A percentile compares a stretch with the other conserved stretches of the same genome.
Evolutionary conservation across 495 filamentous ascomycete species (phyloP).

Genomic region (Talaromyces trachyspermus): DNA sequence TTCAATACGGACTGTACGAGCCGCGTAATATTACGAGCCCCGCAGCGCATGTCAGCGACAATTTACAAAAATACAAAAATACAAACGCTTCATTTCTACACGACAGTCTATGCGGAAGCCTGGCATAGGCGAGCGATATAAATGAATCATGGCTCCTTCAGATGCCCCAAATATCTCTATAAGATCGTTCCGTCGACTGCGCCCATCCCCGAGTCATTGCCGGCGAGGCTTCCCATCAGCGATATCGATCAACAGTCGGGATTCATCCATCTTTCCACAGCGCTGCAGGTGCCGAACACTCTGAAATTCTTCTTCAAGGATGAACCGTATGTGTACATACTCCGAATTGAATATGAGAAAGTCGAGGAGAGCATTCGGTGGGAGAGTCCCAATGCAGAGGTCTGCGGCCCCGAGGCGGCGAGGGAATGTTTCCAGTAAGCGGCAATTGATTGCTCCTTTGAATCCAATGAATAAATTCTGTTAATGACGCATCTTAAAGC

Average conservation of each 20-base stretch:
- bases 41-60: background rate
- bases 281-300: conserved; percentile 34
- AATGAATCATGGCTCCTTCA: background rate
- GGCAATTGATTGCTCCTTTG: background rate
- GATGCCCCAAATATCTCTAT: conserved; percentile 24
- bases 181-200: conserved; percentile 37
- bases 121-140: too few species aligned
- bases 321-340: conserved; percentile 65
- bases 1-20: too few species aligned
- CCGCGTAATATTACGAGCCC: too few species aligned
- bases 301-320: conserved; percentile 63
- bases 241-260: conserved; percentile 32
- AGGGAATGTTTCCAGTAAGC: conserved; percentile 38
- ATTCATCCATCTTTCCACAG: conserved; percentile 37
- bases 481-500: conserved; percentile 14
- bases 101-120: too few species aligned
- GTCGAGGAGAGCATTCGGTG: conserved; percentile 29
- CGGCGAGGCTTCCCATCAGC: conserved; percentile 35
- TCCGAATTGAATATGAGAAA: conserved; percentile 68
- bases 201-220: conserved; percentile 35
- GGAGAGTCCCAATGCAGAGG: conserved; percentile 35
- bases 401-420: conserved; percentile 31
- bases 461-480: too few species aligned
- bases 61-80: background rate
- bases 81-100: too few species aligned